phyloP scores from a whole-genome alignment of 1,284 basidiomycete genomes.

The Bjerkandera adusta region DNA sequence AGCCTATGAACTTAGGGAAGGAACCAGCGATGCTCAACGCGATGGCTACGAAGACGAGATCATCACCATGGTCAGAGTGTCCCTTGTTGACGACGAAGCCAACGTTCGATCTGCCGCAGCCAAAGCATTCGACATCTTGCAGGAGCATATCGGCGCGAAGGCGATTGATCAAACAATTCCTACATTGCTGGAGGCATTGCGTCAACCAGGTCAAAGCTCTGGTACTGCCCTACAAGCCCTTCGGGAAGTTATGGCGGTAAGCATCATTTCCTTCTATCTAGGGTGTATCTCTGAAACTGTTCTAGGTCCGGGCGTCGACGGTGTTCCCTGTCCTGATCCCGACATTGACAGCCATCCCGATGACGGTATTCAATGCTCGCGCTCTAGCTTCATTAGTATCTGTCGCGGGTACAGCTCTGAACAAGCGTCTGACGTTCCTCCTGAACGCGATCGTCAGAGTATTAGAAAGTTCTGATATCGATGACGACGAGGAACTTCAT shows the following conservation, averaged over 20 bases:
- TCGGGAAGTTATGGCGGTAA: slow-evolving; percentile 90
- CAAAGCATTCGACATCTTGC: slow-evolving; percentile 90
- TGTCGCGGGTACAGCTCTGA: slow-evolving; percentile 90
- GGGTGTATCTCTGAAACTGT: slow-evolving; percentile 1
- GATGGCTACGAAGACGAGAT: slow-evolving; percentile 92
- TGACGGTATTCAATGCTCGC: slow-evolving; percentile 95
- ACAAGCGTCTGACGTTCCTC: slow-evolving; percentile 77
- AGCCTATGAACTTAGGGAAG: slow-evolving; percentile 51
- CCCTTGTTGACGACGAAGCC: slow-evolving; percentile 87
- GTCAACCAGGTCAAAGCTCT: slow-evolving; percentile 86
- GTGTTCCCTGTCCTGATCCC: slow-evolving; percentile 99
- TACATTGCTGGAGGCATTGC: slow-evolving; percentile 89
- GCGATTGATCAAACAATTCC: slow-evolving; percentile 98
- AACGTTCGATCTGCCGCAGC: slow-evolving; percentile 92
- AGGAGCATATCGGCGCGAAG: slow-evolving; percentile 86
- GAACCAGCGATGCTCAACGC: slow-evolving; percentile 81
- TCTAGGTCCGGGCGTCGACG: slow-evolving; percentile 82
- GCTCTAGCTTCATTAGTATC: slow-evolving; percentile 90
- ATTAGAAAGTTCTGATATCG: slow-evolving; percentile 53
- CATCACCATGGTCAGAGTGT: slow-evolving; percentile 80
- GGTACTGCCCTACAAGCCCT: slow-evolving; percentile 95
- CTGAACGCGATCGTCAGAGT: slow-evolving; percentile 76
- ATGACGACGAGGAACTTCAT: slow-evolving; percentile 67
- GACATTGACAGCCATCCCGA: slow-evolving; percentile 86
- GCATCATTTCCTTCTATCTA: slow-evolving; percentile 29